These are phyloP conservation scores for Brassica nigra DNA, from an alignment of 345 rosid genomes.

Conservation along the genomic window DNA sequence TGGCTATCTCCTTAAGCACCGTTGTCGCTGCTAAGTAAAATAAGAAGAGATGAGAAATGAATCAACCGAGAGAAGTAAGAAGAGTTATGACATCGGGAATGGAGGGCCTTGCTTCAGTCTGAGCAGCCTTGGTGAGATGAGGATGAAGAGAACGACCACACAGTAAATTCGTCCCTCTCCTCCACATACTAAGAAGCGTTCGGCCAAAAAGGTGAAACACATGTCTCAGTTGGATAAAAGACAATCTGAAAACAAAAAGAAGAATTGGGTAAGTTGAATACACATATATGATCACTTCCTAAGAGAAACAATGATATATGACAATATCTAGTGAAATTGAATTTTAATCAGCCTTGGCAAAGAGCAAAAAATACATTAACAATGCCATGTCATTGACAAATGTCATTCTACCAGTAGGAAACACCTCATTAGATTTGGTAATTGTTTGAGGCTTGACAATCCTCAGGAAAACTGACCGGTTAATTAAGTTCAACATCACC, in stretches of 20 bases:
- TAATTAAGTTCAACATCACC: too few species aligned
- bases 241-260: background rate
- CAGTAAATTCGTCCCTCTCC: too few species aligned
- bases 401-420: background rate
- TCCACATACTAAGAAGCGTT: too few species aligned
- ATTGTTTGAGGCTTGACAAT: background rate
- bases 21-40: conserved; percentile 33
- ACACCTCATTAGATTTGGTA: background rate
- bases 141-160: background rate
- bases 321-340: background rate
- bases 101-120: background rate
- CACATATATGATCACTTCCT: background rate
- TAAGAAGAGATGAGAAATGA: background rate
- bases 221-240: background rate
- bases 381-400: background rate
- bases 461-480: too few species aligned
- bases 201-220: background rate
- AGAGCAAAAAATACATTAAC: background rate
- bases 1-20: conserved; percentile 48
- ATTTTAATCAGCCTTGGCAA: background rate
- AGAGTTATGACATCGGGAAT: background rate
- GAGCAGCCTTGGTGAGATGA: background rate
- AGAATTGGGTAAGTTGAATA: background rate
- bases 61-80: background rate
- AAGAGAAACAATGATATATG: background rate